Base-by-base conservation (phyloP, 768 basidiomycete genomes). In the Polyporus arcularius region DNA sequence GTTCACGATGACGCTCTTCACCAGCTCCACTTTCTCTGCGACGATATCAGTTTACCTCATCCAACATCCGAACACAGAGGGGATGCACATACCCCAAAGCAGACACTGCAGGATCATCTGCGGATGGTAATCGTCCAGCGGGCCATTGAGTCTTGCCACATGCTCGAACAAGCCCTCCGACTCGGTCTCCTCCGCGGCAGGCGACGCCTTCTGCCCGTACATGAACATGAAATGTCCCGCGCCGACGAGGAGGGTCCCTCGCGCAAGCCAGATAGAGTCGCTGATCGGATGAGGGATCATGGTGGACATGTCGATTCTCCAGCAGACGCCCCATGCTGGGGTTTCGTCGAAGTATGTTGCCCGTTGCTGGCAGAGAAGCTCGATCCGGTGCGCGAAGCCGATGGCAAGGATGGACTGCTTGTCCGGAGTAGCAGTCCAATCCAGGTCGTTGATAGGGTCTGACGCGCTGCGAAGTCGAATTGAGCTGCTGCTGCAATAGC, bases 361-460 rank as follows among this genome's bases (percentile, higher is more conserved):
- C 26, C 95, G 83, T 72, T 95, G 92, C 67, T 95, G 92, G 68
- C 90, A 95, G n/a, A 96, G 77, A n/a, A 98, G 75, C 55, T 94
- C 87, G 2, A 96, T 78, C 50, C 85, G 86, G 64, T 87, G 85
- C 15, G 82, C 71, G 72, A 94, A 96, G 26, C 95, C 95, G 21
- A 97, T 87, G 2, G 95, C 94, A 40, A 96, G 82, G 55, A 96
- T 92, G 8, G 94, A 96, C 68, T 94, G 92, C 64, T 85, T 83
- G 70, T 94, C 92, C 0, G 90, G 89, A 3, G 94, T 96, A 16
- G 94, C 89, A 35, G 90, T 92, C 95, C 95, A 97, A 71, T 96
- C 94, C 26, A 97, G 80, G 68, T 96, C 94, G 59, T 86, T 82
- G 45, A 97, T 84, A 16, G 77, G 77, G 67, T 92, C 88, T 16